Base-by-base conservation (phyloP, 441 rosid genomes). In the Lepidium campestre region DNA sequence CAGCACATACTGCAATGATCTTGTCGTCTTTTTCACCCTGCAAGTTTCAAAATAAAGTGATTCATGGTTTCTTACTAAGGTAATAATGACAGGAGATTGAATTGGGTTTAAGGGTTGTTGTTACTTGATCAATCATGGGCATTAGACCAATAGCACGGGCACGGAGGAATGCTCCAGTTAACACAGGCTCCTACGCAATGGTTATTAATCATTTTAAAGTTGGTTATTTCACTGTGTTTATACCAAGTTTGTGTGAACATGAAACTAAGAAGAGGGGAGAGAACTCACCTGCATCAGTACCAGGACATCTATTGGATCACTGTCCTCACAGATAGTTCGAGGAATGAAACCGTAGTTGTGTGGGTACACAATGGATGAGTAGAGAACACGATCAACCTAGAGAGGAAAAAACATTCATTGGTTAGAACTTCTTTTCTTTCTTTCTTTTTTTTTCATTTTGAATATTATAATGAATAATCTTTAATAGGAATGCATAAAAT, bases 261-360 rank as follows among this genome's bases (percentile, higher is more conserved):
- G 42, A 71, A 3, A 14, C 49, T 41, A 49, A 34, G 23, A 50
- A 27, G 22, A 69, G 17, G 20, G 7, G 44, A 57, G 62, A 68
- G 35, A 27, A 19, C 47, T 34, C 75, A 89, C 99, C 96, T 94
- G 99, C 99, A 94, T 91, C 67, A 94, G 85, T 64, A 94, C 69
- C 65, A 94, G 82, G 54, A 91, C 98, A 75, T 94, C 97, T 78
- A 94, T 86, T 20, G 99, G 99, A 74, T 94, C 99, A 74, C 91
- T 86, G 72, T 94, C 99, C 76, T 94, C 99, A 63, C 99, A 94
- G 27, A 94, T 62, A 53, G 99, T 94, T 46, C 99, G 82, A 0
- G 99, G 98, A 44, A 94, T 91, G 77, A 94, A 94, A 53, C 99
- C 99, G 75, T 94, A 94, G 82, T 94, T 94, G 84, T 94, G 99